A percentile compares a stretch with the other conserved stretches of the same genome.
Conservation (phyloP, 2,329 filamentous ascomycete species). For the Colletotrichum somersetense region DNA sequence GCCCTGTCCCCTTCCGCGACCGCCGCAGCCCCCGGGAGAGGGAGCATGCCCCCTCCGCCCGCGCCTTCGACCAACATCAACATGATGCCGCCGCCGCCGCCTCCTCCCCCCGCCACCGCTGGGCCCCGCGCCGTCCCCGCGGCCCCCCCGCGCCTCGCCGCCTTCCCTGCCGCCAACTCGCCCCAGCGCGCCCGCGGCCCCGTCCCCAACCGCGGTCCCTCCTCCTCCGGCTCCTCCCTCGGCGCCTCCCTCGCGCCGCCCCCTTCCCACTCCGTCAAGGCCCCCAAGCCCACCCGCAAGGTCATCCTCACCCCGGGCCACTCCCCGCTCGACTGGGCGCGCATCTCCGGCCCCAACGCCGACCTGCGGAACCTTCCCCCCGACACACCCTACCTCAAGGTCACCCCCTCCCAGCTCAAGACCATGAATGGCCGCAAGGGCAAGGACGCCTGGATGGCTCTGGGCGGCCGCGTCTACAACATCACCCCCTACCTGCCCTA, state of each 20-base stretch:
- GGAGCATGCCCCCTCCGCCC: constrained; percentile 39
- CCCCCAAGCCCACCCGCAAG: constrained; percentile 72
- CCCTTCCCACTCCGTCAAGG: constrained; percentile 65
- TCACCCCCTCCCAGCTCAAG: constrained; percentile 85
- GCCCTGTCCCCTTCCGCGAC: constrained; percentile 44
- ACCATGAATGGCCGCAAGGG: constrained; percentile 85
- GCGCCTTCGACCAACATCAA: constrained; percentile 10
- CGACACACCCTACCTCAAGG: constrained; percentile 71
- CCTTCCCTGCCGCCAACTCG: constrained; percentile 40
- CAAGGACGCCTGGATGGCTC: constrained; percentile 89
- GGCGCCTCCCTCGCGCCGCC: constrained; percentile 64
- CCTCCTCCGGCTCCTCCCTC: constrained; percentile 43
- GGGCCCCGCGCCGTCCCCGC: constrained; percentile 25
- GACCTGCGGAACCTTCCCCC: constrained; percentile 75
- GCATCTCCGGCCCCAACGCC: constrained; percentile 72
- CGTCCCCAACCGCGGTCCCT: constrained; percentile 54
- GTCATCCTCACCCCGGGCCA: constrained; percentile 90
- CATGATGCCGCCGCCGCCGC: constrained; percentile 51
- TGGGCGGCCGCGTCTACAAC: constrained; percentile 94
- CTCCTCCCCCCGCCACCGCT: constrained; percentile 30
- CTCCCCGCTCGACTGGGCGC: constrained; percentile 96
- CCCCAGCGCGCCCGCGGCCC: constrained; percentile 45
- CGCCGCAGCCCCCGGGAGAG: constrained; percentile 41
- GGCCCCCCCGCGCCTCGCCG: constrained; percentile 39
- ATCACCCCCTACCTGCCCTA: constrained; percentile 90